Evolutionary conservation across 805 yeast genomes (phyloP).

Genomic region (Lachancea quebecensis): DNA sequence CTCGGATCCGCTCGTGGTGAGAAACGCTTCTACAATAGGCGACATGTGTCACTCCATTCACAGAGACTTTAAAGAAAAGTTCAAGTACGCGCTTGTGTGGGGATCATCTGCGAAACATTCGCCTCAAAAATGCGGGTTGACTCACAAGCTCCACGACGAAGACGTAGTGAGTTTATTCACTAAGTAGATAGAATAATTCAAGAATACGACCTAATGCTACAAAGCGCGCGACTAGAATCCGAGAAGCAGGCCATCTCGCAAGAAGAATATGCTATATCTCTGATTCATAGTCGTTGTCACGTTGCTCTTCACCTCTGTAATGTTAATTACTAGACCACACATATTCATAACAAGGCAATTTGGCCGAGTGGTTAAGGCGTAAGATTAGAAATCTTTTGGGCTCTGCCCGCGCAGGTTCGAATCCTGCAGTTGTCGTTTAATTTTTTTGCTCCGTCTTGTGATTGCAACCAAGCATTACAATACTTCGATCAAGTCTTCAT

Average conservation of each 20-base stretch:
- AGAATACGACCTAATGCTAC: not conserved
- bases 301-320: not conserved
- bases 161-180: constrained; percentile 91
- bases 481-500: too few species aligned
- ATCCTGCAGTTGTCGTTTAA: constrained; percentile 64
- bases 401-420: constrained; percentile 61
- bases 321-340: not conserved
- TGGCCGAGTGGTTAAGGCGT: constrained; percentile 68
- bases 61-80: constrained; percentile 83
- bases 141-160: constrained; percentile 79
- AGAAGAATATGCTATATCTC: too few species aligned
- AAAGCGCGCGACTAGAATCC: not conserved
- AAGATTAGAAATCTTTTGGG: constrained; percentile 56
- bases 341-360: constrained; percentile 29
- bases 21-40: constrained; percentile 70
- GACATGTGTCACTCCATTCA: constrained; percentile 90
- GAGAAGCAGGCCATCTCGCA: too few species aligned
- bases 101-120: constrained; percentile 92
- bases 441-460: constrained; percentile 27
- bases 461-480: too few species aligned
- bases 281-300: too few species aligned
- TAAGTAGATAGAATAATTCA: constrained; percentile 37
- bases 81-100: constrained; percentile 94
- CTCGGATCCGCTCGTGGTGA: constrained; percentile 83
- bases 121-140: constrained; percentile 93